Base-by-base conservation (phyloP, 2,329 filamentous ascomycete genomes). In the Chrysoporthe deuterocubensis region DNA sequence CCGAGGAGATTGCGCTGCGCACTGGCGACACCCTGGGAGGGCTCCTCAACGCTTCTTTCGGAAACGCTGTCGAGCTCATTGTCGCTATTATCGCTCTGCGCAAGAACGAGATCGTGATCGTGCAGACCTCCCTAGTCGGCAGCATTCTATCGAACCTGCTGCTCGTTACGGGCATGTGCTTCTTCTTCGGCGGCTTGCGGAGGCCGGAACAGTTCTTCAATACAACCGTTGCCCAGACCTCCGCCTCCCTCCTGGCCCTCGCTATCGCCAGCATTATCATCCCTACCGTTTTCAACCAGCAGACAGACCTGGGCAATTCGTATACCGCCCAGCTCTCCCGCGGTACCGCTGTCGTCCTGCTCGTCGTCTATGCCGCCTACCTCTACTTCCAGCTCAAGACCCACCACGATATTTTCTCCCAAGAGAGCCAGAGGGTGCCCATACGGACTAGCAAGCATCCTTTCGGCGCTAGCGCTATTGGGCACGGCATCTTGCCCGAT, bases 351-450 rank as follows among this genome's bases (percentile, higher is more conserved):
- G 81, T 97, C 69, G 94, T 97, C 70, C 85, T 97, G 4, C 85
- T 98, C 1, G 76, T 96, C 59, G 91, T 96, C 11, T 98, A 97
- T 77, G 89, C 80, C 62, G 91, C 87, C 67, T 97, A 96, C 75
- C 89, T 98, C 1, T 85, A 92, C 78, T 97, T 97, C 83, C 95
- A 97, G 79, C 89, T 98, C 68, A 92, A 93, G 77, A 94, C 94
- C 0, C 94, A 97, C 78, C 84, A 86, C 34, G 82, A 82, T 9
- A 90, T 97, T 76, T 97, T 97, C 83, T 92, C 91, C 76, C 88
- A 89, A 64, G 89, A 92, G 44, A 92, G 90, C 71, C 85, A 92
- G 73, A 97, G 97, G 78, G 90, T 92, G 0, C 87, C 89, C 3
- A 66, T 74, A 67, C 46, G 78, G 67, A 67, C 76, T 62, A 50